A percentile compares a stretch with the other conserved stretches of the same genome.
Evolutionary conservation across 495 filamentous ascomycete species (phyloP).

Genomic region (Glutinoglossum americanum): DNA sequence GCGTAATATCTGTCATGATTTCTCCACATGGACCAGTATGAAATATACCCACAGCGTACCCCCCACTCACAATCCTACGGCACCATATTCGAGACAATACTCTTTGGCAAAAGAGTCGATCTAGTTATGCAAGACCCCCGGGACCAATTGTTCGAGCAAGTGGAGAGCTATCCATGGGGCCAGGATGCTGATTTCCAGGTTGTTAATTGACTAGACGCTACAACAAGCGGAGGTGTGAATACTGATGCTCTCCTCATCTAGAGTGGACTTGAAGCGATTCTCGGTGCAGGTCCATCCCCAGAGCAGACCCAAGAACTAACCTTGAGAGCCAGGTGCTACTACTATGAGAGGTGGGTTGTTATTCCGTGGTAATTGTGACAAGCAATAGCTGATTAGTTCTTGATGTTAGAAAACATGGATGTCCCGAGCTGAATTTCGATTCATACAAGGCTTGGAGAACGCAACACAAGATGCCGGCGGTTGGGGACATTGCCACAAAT

Average conservation of each 20-base stretch:
- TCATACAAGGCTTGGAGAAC: constrained; percentile 18
- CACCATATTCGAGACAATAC: no score
- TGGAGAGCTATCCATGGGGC: constrained; percentile 32
- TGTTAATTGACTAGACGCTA: constrained; percentile 3
- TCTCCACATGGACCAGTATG: background rate
- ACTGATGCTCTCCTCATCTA: constrained; percentile 3
- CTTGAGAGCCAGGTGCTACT: constrained; percentile 17
- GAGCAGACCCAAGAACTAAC: constrained; percentile 8
- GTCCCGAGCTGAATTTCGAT: constrained; percentile 17
- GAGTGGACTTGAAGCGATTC: constrained; percentile 14
- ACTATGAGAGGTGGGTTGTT: constrained; percentile 13
- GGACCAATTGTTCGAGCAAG: constrained; percentile 15
- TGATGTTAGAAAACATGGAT: constrained; percentile 15
- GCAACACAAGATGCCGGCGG: background rate
- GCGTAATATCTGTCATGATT: constrained; percentile 4
- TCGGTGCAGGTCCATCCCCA: constrained; percentile 10
- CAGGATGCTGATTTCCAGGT: constrained; percentile 32
- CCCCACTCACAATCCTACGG: background rate
- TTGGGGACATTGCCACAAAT: background rate
- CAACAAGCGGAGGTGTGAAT: background rate
- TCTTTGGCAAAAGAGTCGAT: background rate
- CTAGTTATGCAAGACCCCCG: constrained; percentile 8
- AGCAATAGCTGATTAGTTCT: background rate
- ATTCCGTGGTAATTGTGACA: background rate
- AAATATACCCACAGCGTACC: background rate